Evolutionary conservation across 306 rosid species (phyloP), one percentile per base, ranked within the genome.

Genomic region (Lupinus albus): DNA sequence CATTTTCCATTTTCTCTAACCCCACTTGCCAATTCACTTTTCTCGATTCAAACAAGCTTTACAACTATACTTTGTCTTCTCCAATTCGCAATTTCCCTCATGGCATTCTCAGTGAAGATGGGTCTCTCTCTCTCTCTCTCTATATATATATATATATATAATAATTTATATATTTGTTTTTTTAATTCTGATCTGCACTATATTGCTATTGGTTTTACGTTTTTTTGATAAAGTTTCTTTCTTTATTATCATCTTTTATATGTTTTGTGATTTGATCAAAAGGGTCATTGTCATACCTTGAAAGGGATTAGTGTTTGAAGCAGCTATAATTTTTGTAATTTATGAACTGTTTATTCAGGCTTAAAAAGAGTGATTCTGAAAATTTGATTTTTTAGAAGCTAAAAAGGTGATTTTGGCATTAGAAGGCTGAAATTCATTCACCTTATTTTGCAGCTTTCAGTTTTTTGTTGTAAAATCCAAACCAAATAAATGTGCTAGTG

Each of bases 101-200:
- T 35, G 99, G 99, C 72, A 52, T 86, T 60, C 89, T 81, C 82
- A 93, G 96, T 78, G 99, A 93, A 86, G 97, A 93, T 82, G 99
- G 99, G 96, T 67, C 61, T 48, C 42, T 64, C 49, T 42, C 13
- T 38, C 49, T 44, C 6, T n/a, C 28, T 46, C 11, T 38, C 17
- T 42, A 9, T 39, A 1, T 25, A 9, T 39, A 0, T 10, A 39
- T 39, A 8, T 39, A 39, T 39, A 39, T n/a, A n/a, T n/a, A n/a
- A n/a, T 39, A 36, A 36, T 36, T 7, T 36, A 36, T 9, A 9
- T 39, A 10, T 39, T 8, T 49, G 12, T 11, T 42, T 25, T 25
- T 25, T 25, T 20, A 1, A 1, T 51, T 3, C 32, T 63, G 80
- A 76, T 83, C 80, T 54, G 47, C 9, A 5, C 68, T 53, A 21